Percentiles rank a stretch among this genome's conserved stretches.
phyloP scores from a whole-genome alignment of 306 rosid species.

The Mucuna pruriens region DNA sequence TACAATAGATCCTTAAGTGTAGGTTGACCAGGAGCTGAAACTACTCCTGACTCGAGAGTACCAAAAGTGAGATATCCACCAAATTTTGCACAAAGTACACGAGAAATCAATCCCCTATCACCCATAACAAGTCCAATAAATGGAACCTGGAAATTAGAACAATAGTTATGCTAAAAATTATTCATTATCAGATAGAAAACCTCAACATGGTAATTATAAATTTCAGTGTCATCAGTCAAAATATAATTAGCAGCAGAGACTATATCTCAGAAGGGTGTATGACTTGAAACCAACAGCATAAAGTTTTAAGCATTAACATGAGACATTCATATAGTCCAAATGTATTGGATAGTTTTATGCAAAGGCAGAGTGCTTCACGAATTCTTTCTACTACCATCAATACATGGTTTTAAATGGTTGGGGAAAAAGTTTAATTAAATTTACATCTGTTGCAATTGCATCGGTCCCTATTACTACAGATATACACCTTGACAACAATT shows the following conservation, averaged over 20 bases:
- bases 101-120: constrained; percentile 82
- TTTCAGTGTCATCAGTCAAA: constrained; percentile 23
- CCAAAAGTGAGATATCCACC: constrained; percentile 93
- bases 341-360: neutral
- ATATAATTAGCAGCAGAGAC: neutral
- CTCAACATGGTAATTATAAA: constrained; percentile 9
- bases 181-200: constrained; percentile 23
- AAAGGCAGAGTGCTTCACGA: neutral
- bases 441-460: neutral
- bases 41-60: constrained; percentile 73
- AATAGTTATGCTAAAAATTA: constrained; percentile 22
- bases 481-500: neutral
- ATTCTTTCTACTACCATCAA: neutral
- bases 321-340: constrained; percentile 19
- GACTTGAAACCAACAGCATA: constrained; percentile 30
- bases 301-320: constrained; percentile 6
- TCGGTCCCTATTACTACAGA: neutral
- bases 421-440: neutral
- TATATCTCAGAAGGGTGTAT: neutral
- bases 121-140: constrained; percentile 93
- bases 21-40: constrained; percentile 98
- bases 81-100: constrained; percentile 88
- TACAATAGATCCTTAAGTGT: constrained; percentile 72
- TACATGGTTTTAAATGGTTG: constrained; percentile 16
- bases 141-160: constrained; percentile 75